A percentile compares a stretch with the other conserved stretches of the same genome.
Conservation (phyloP, 1,284 basidiomycete species). For the Ganoderma lingzhi region DNA sequence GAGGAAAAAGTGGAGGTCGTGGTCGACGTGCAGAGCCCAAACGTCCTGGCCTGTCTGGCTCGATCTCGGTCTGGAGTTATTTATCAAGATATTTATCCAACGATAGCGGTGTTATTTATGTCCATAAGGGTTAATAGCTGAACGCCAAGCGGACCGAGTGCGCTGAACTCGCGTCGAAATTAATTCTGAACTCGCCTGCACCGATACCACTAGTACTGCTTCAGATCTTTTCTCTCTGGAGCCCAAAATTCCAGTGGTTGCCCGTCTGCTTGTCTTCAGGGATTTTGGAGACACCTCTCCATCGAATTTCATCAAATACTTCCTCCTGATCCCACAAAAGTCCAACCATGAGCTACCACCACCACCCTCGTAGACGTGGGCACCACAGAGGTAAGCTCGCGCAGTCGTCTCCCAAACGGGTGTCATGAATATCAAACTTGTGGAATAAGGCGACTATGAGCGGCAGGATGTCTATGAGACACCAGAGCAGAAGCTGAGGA, state of each 20-base stretch:
- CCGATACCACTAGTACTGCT: background rate
- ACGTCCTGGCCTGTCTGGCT: background rate
- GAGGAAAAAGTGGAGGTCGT: background rate
- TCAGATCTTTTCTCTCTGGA: background rate
- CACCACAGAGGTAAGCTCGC: slow-evolving; percentile 55
- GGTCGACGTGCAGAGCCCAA: slow-evolving; percentile 2
- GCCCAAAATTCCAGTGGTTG: slow-evolving; percentile 1
- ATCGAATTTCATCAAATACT: background rate
- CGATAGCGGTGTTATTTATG: background rate
- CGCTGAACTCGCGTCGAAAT: background rate
- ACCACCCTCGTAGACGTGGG: slow-evolving; percentile 49
- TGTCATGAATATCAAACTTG: background rate
- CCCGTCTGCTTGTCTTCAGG: too few species aligned
- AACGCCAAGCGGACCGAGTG: background rate
- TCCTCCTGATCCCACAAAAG: background rate
- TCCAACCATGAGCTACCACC: slow-evolving; percentile 53
- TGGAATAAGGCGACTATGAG: slow-evolving; percentile 56
- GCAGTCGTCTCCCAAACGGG: background rate
- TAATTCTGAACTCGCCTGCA: background rate
- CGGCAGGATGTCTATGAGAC: slow-evolving; percentile 71
- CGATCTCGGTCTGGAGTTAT: background rate
- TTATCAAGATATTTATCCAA: background rate
- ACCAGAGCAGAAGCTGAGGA: slow-evolving; percentile 76
- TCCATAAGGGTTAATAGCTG: background rate
- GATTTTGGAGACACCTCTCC: background rate